Percentiles rank a stretch among this genome's conserved stretches.
Evolutionary conservation across 257 asterid species (phyloP).

Genomic region (Plantago elongata): DNA sequence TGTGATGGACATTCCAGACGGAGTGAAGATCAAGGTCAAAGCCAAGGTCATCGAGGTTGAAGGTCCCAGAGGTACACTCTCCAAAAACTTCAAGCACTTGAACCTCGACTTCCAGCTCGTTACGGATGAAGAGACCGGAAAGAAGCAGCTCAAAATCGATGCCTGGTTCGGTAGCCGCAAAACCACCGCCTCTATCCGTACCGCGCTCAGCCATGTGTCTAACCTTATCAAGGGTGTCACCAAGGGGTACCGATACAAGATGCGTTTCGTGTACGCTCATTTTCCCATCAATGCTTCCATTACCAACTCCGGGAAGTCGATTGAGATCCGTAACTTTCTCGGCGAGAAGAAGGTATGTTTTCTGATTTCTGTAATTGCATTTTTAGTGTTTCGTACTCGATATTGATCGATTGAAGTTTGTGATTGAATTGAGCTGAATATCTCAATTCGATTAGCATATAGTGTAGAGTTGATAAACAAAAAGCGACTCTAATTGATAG

Average conservation of each 20-base stretch:
- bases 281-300: conserved; percentile 80
- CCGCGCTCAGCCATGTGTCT: conserved; percentile 72
- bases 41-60: conserved; percentile 70
- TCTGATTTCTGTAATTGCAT: no score
- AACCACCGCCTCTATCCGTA: conserved; percentile 74
- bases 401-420: no score
- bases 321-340: conserved; percentile 84
- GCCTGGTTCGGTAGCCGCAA: conserved; percentile 85
- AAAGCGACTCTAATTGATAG: no score
- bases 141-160: conserved; percentile 69
- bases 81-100: conserved; percentile 62
- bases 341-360: conserved; percentile 73
- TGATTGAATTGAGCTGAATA: no score
- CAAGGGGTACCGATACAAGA: conserved; percentile 77
- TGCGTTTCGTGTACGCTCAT: conserved; percentile 85
- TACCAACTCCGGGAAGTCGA: conserved; percentile 35
- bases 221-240: conserved; percentile 77
- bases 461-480: no score
- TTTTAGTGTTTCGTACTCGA: no score
- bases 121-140: conserved; percentile 58
- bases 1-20: conserved; percentile 77
- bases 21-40: conserved; percentile 57
- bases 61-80: conserved; percentile 76
- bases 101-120: conserved; percentile 75
- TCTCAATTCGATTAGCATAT: no score